Conservation (phyloP, 2,329 filamentous ascomycete species). For the Alternaria viburni region DNA sequence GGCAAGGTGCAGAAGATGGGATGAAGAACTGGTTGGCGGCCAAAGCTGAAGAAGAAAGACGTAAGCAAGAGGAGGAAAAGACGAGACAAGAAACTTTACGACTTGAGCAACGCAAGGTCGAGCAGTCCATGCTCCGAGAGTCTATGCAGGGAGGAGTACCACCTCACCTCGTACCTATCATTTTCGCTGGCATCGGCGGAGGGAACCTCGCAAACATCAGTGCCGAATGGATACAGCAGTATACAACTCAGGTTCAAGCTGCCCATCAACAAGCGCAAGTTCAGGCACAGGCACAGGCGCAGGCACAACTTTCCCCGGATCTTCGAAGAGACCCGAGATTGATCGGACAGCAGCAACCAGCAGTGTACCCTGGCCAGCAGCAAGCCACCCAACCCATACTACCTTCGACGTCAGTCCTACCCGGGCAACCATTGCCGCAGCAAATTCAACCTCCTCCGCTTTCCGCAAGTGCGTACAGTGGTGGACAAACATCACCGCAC, state of each 20-base stretch:
- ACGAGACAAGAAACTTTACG: constrained; percentile 58
- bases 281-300: constrained; percentile 49
- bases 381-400: constrained; percentile 41
- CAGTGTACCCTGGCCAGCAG: constrained; percentile 38
- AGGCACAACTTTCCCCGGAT: constrained; percentile 51
- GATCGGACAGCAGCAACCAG: constrained; percentile 48
- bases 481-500: constrained; percentile 43
- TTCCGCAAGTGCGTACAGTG: constrained; percentile 41
- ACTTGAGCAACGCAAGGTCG: constrained; percentile 60
- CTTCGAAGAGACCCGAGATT: constrained; percentile 51
- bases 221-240: constrained; percentile 59
- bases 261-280: constrained; percentile 53
- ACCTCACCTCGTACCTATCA: constrained; percentile 59
- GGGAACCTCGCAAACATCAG: constrained; percentile 56
- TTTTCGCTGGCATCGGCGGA: constrained; percentile 60
- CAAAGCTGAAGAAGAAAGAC: constrained; percentile 60
- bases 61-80: constrained; percentile 61
- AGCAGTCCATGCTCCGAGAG: constrained; percentile 60
- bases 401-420: constrained; percentile 43
- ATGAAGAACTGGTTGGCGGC: constrained; percentile 60
- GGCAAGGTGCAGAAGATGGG: constrained; percentile 59
- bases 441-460: constrained; percentile 51
- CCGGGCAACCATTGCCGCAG: constrained; percentile 47
- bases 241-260: constrained; percentile 54
- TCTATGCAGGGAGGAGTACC: constrained; percentile 60